A percentile compares a stretch with the other conserved stretches of the same genome.
Evolutionary conservation across 352 stramenopile genomes (phyloP).

Genomic region (Pythium insidiosum): DNA sequence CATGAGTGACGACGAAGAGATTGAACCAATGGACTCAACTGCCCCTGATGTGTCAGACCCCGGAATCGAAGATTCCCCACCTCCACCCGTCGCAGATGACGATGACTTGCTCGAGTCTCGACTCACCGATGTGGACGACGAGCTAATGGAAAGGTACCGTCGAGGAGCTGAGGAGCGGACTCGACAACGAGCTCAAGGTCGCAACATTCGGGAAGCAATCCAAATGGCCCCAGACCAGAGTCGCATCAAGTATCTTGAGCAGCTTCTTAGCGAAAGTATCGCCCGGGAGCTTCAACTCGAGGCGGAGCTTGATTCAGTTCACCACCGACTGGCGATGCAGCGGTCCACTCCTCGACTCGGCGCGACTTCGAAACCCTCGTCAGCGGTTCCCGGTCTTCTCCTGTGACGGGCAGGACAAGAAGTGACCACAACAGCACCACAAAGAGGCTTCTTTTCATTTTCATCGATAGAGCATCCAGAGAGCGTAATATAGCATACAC

Average conservation of each 20-base stretch:
- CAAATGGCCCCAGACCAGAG: constrained; percentile 69
- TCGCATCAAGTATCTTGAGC: constrained; percentile 84
- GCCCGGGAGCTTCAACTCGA: constrained; percentile 80
- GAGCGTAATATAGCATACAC: too few relatives aligned
- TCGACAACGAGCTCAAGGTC: constrained; percentile 64
- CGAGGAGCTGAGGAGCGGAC: constrained; percentile 62
- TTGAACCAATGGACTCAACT: constrained; percentile 10
- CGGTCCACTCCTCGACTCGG: too few relatives aligned
- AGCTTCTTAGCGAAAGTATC: constrained; percentile 76
- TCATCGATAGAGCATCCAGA: too few relatives aligned
- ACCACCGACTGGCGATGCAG: constrained; percentile 28
- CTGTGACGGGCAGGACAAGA: too few relatives aligned
- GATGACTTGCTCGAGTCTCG: constrained; percentile 9
- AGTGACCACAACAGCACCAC: too few relatives aligned
- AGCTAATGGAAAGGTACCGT: constrained; percentile 44
- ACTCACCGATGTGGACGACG: constrained; percentile 28
- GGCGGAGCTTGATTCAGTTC: constrained; percentile 60
- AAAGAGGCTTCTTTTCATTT: too few relatives aligned
- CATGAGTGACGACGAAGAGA: constrained; percentile 76
- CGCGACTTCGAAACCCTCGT: too few relatives aligned
- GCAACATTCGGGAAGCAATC: constrained; percentile 72
- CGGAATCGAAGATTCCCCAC: constrained; percentile 4
- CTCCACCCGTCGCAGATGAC: constrained; percentile 7
- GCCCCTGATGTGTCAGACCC: constrained; percentile 7
- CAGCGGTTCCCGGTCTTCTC: too few relatives aligned